Percentiles rank a stretch among this genome's conserved stretches.
These are phyloP conservation scores for Triticum dicoccoides DNA, from an alignment of 176 grass and related monocot species.

Conservation along the genomic window DNA sequence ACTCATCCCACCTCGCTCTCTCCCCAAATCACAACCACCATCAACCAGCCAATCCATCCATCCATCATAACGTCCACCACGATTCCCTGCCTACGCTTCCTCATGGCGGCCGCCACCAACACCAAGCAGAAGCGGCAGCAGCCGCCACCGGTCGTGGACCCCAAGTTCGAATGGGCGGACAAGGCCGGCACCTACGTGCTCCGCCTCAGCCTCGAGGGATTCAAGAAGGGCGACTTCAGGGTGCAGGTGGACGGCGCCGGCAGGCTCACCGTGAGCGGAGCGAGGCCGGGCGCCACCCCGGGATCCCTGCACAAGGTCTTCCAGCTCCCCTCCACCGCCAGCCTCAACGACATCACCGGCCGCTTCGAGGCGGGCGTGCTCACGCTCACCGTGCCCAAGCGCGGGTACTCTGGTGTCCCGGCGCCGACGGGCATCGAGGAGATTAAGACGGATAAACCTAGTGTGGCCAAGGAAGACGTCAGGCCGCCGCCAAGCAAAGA, in stretches of 20 bases:
- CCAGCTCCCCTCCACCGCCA: constrained; percentile 40
- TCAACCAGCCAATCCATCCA: too few species aligned
- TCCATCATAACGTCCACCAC: too few species aligned
- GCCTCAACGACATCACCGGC: constrained; percentile 41
- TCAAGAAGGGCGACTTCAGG: constrained; percentile 55
- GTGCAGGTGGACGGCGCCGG: constrained; percentile 41
- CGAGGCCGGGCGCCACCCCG: background rate
- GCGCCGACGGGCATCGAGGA: background rate
- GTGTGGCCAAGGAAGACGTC: background rate
- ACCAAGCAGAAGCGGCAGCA: background rate
- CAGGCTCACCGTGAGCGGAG: background rate
- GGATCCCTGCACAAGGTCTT: constrained; percentile 30
- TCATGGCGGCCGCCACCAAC: too few species aligned
- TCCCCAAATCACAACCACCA: too few species aligned
- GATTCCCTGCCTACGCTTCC: too few species aligned
- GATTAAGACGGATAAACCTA: background rate
- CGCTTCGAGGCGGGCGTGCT: constrained; percentile 38
- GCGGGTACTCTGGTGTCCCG: background rate
- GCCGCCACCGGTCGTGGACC: background rate
- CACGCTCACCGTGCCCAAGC: constrained; percentile 45
- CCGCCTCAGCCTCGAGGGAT: constrained; percentile 15
- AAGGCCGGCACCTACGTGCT: background rate
- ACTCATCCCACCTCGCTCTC: too few species aligned
- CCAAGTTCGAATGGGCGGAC: background rate
- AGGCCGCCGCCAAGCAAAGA: background rate